These are phyloP conservation scores for Pythium apleroticum DNA, from an alignment of 352 stramenopile genomes.

Conservation along the genomic window DNA sequence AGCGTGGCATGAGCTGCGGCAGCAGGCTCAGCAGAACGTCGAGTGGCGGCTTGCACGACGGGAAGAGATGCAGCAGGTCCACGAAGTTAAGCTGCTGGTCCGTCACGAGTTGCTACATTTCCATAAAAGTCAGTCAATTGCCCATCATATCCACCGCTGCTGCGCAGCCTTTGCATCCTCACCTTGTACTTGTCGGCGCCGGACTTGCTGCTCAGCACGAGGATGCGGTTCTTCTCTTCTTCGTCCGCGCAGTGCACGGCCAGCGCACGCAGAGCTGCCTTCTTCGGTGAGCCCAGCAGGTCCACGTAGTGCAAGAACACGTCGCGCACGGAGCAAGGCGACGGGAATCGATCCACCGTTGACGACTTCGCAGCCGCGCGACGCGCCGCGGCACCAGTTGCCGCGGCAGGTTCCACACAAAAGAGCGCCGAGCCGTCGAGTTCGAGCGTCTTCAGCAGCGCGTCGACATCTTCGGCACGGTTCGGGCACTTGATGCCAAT, in stretches of 20 bases:
- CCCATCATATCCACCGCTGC: neutral
- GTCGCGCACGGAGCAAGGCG: constrained; percentile 67
- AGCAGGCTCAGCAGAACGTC: constrained; percentile 86
- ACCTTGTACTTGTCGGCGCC: constrained; percentile 70
- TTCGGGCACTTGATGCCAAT: constrained; percentile 88
- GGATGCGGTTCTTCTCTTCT: constrained; percentile 54
- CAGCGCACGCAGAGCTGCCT: constrained; percentile 64
- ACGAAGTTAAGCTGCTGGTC: constrained; percentile 88
- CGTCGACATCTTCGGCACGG: constrained; percentile 56
- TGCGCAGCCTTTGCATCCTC: neutral
- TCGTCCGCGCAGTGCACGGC: constrained; percentile 66
- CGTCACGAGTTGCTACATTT: constrained; percentile 65
- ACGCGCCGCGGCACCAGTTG: constrained; percentile 1
- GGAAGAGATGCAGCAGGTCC: constrained; percentile 92
- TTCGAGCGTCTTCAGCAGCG: constrained; percentile 53
- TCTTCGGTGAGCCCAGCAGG: constrained; percentile 79
- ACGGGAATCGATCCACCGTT: constrained; percentile 43
- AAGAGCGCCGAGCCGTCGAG: constrained; percentile 39
- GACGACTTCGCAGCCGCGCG: constrained; percentile 14
- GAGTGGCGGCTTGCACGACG: constrained; percentile 89
- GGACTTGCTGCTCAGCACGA: constrained; percentile 71
- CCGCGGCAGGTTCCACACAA: constrained; percentile 34
- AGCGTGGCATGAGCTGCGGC: constrained; percentile 90
- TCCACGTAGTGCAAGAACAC: constrained; percentile 80
- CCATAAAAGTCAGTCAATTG: constrained; percentile 21